Percentiles rank a stretch among this genome's conserved stretches.
Conservation (phyloP, 306 rosid species). For the Trifolium dubium region DNA sequence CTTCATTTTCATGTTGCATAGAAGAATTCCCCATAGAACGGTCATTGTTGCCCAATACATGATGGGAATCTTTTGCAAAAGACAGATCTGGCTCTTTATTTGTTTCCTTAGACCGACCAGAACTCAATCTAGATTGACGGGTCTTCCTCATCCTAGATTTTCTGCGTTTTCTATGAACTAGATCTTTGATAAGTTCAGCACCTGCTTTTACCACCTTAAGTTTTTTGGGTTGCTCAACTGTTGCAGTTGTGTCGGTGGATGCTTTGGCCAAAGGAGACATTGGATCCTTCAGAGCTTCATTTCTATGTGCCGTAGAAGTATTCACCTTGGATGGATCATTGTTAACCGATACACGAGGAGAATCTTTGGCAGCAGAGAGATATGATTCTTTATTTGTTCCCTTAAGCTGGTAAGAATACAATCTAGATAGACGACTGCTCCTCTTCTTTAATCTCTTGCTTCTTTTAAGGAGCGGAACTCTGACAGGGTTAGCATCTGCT, state of each 20-base stretch:
- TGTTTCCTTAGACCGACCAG: slow-evolving; percentile 45
- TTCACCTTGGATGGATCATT: slow-evolving; percentile 41
- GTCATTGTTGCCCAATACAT: slow-evolving; percentile 34
- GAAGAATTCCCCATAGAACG: slow-evolving; percentile 45
- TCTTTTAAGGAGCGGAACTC: slow-evolving; percentile 37
- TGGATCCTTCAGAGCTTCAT: slow-evolving; percentile 49
- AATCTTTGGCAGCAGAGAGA: slow-evolving; percentile 43
- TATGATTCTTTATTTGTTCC: slow-evolving; percentile 43
- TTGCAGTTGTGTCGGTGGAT: slow-evolving; percentile 38
- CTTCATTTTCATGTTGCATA: slow-evolving; percentile 46
- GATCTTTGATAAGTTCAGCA: slow-evolving; percentile 17
- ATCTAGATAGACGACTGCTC: slow-evolving; percentile 38
- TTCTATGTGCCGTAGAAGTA: slow-evolving; percentile 42
- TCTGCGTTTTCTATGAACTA: slow-evolving; percentile 50
- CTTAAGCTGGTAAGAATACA: slow-evolving; percentile 40
- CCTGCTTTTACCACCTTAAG: slow-evolving; percentile 37
- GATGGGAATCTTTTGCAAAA: slow-evolving; percentile 44
- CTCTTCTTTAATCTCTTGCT: slow-evolving; percentile 43
- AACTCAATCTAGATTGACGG: slow-evolving; percentile 39
- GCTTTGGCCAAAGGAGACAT: slow-evolving; percentile 37
- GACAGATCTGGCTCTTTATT: slow-evolving; percentile 41
- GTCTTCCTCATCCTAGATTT: slow-evolving; percentile 39
- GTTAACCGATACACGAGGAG: slow-evolving; percentile 37
- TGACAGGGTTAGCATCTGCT: slow-evolving; percentile 40
- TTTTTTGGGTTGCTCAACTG: slow-evolving; percentile 43